Evolutionary conservation across 2,329 filamentous ascomycete genomes (phyloP), one percentile per base, ranked within the genome.

Genomic region (Ascochyta pisi): DNA sequence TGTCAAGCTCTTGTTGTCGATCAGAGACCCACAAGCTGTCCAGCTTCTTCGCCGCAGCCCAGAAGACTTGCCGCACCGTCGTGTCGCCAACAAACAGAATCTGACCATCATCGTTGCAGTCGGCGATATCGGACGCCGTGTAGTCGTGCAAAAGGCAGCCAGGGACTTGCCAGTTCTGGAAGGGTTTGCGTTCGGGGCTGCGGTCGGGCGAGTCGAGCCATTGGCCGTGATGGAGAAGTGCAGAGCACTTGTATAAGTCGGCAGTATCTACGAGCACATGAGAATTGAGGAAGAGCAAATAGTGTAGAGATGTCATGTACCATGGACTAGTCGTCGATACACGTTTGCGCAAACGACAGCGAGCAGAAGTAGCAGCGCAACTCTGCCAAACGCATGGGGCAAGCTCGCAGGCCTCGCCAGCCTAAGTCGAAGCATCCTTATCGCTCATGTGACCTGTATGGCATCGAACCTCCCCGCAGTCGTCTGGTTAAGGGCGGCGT

Each of bases 31-130:
- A 70, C 1, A 68, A 61, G 15, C n/a, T 42, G 43, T 73, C 69
- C 15, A 86, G 72, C 59, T 81, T 82, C 53, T 74, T 77, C 16
- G 80, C 80, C 3, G 81, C 77, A 45, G 83, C 83, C 81, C 84
- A 87, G 68, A 84, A 89, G 6, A 88, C 71, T 62, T 87, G 83
- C 12, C 86, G 81, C 7, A 82, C 81, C 1, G 82, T 84, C 1
- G 83, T 84, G 68, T 89, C 86, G 34, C 87, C 86, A 24, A 82
- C 78, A 61, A 89, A 85, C 15, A 86, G 77, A n/a, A 88, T 64
- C 45, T 79, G 79, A 7, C 80, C 81, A 13, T 77, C 75, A 2
- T 73, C 73, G 22, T 87, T 77, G 65, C 87, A 89, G 41, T 74
- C 71, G 16, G 76, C 71, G 37, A 88, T 78, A 34, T 85, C 82